phyloP scores from a whole-genome alignment of 768 basidiomycete species.

The Hygrophorus russula region DNA sequence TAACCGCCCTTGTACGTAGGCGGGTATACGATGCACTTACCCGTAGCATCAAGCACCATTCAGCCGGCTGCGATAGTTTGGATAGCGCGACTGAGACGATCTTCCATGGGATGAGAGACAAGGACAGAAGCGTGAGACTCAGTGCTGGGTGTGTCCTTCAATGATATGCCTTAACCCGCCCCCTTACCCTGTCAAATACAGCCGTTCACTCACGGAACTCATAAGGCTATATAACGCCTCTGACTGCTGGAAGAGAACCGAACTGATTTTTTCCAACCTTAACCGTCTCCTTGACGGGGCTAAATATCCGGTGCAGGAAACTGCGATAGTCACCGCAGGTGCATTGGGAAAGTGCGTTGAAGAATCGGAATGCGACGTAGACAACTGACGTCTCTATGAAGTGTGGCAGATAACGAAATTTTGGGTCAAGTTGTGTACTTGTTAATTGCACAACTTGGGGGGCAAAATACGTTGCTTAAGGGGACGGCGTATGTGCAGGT shows the following conservation, averaged over 20 bases:
- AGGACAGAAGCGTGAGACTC: conserved; percentile 49
- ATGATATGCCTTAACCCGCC: neutral
- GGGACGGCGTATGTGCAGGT: conserved; percentile 63
- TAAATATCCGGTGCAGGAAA: conserved; percentile 47
- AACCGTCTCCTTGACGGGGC: conserved; percentile 35
- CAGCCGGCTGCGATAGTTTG: conserved; percentile 17
- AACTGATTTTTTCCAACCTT: conserved; percentile 32
- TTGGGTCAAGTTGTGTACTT: conserved; percentile 50
- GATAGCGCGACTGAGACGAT: conserved; percentile 26
- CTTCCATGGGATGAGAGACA: conserved; percentile 38
- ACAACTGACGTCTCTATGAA: conserved; percentile 13
- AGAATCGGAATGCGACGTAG: neutral
- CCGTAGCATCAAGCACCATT: conserved; percentile 32
- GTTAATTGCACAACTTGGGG: conserved; percentile 56
- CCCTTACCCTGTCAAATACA: conserved; percentile 13
- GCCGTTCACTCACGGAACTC: conserved; percentile 38
- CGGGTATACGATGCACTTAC: conserved; percentile 29
- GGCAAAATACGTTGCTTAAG: conserved; percentile 57
- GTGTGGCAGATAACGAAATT: conserved; percentile 37
- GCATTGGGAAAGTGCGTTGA: conserved; percentile 36
- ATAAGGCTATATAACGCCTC: conserved; percentile 29
- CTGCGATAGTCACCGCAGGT: conserved; percentile 50
- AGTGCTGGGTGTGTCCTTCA: conserved; percentile 50
- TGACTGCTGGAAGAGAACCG: conserved; percentile 23
- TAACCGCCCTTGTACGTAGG: conserved; percentile 34